phyloP scores from a whole-genome alignment of 352 stramenopile genomes.

The Pythium brachiatum region DNA sequence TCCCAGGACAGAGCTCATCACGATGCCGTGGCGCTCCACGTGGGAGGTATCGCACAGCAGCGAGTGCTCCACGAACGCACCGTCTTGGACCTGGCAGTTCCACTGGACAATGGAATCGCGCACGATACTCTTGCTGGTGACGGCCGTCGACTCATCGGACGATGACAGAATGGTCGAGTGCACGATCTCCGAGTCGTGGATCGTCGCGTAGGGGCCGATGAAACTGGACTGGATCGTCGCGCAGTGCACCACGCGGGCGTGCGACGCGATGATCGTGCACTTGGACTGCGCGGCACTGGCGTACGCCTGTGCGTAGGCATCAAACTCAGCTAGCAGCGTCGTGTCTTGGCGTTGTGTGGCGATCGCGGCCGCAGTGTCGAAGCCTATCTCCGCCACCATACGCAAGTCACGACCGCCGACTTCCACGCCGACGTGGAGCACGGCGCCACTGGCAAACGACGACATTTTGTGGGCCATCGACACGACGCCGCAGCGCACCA shows the following conservation, averaged over 20 bases:
- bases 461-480: constrained; percentile 21
- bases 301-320: constrained; percentile 55
- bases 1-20: constrained; percentile 85
- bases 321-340: constrained; percentile 41
- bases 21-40: constrained; percentile 79
- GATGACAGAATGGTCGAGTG: constrained; percentile 73
- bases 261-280: constrained; percentile 48
- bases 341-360: constrained; percentile 39
- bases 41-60: constrained; percentile 80
- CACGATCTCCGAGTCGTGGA: constrained; percentile 61
- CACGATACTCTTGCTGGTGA: constrained; percentile 65
- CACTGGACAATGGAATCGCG: constrained; percentile 67
- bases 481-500: constrained; percentile 73
- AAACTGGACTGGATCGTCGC: constrained; percentile 59
- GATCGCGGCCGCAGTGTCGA: constrained; percentile 45
- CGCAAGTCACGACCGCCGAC: constrained; percentile 71
- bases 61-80: constrained; percentile 60
- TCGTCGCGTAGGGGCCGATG: constrained; percentile 49
- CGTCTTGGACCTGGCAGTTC: constrained; percentile 57
- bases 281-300: constrained; percentile 34
- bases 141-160: constrained; percentile 33
- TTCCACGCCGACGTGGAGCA: constrained; percentile 80
- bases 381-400: constrained; percentile 72
- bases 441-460: constrained; percentile 52
- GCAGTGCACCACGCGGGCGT: constrained; percentile 63